Percentiles rank a stretch among this genome's conserved stretches.
These are phyloP conservation scores for Phytopythium oedochilum DNA, from an alignment of 352 stramenopile genomes.

Conservation along the genomic window DNA sequence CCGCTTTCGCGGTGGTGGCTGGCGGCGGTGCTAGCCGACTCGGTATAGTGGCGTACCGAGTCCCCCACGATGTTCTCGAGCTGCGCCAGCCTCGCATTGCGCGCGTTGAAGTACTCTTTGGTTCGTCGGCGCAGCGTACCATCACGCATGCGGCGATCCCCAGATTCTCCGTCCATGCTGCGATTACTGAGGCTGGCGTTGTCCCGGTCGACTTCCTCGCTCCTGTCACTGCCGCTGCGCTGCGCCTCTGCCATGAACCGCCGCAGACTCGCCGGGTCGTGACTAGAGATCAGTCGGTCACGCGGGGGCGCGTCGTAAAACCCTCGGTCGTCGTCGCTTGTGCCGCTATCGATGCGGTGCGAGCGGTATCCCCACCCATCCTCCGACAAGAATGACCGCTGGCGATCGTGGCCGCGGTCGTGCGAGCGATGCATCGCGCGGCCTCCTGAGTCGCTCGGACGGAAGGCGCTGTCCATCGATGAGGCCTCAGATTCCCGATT, in stretches of 20 bases:
- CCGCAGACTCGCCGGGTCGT: slow-evolving; percentile 5
- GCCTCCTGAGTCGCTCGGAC: background rate
- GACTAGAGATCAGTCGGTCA: slow-evolving; percentile 5
- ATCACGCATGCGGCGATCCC: slow-evolving; percentile 2
- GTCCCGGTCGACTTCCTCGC: background rate
- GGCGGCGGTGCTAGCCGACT: background rate
- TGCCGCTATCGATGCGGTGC: background rate
- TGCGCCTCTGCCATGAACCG: background rate
- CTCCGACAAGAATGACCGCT: background rate
- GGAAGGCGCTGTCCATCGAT: background rate
- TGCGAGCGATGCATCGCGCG: background rate
- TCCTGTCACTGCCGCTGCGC: slow-evolving; percentile 1
- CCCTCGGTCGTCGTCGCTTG: background rate
- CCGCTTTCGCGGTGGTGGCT: background rate
- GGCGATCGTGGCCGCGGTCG: background rate
- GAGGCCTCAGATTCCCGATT: background rate
- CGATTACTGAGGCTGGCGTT: slow-evolving; percentile 1
- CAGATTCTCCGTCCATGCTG: background rate
- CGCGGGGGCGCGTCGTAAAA: background rate
- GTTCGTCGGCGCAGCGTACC: slow-evolving; percentile 13
- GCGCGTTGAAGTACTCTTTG: slow-evolving; percentile 21
- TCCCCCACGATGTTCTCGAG: slow-evolving; percentile 8
- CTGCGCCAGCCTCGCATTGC: slow-evolving; percentile 20
- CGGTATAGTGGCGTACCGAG: background rate
- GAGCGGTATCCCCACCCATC: slow-evolving; percentile 2